Conservation (phyloP, 2,329 filamentous ascomycete genomes). For the Colletotrichum liriopes region DNA sequence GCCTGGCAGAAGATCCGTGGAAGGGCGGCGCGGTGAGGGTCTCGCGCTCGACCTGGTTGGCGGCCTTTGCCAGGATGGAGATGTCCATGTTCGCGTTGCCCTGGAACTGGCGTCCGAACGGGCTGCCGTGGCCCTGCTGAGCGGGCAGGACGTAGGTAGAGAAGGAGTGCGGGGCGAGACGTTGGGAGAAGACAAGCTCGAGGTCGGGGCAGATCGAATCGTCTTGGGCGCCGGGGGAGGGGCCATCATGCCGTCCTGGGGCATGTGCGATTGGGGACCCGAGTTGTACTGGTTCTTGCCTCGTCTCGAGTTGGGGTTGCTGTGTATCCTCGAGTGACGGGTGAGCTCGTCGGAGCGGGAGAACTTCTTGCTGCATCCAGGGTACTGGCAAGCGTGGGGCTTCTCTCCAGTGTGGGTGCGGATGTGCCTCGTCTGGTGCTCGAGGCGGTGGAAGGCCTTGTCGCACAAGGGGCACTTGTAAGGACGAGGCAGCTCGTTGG, state of each 20-base stretch:
- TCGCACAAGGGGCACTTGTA: slow-evolving; percentile 99
- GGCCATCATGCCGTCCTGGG: slow-evolving; percentile 78
- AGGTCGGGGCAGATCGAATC: slow-evolving; percentile 89
- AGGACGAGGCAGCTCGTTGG: slow-evolving; percentile 86
- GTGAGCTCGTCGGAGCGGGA: slow-evolving; percentile 97
- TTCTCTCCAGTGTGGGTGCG: slow-evolving; percentile 98
- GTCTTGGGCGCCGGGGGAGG: slow-evolving; percentile 82
- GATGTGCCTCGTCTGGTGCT: slow-evolving; percentile 94
- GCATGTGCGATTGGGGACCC: slow-evolving; percentile 58
- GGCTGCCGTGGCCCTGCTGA: slow-evolving; percentile 59
- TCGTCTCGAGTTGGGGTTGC: slow-evolving; percentile 96
- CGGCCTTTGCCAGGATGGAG: slow-evolving; percentile 73
- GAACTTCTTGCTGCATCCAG: slow-evolving; percentile 97
- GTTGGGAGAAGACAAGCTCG: slow-evolving; percentile 91
- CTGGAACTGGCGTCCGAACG: slow-evolving; percentile 56
- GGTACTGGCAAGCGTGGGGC: slow-evolving; percentile 95
- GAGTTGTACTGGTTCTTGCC: slow-evolving; percentile 79
- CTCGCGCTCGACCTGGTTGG: slow-evolving; percentile 75
- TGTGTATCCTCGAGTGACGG: slow-evolving; percentile 97
- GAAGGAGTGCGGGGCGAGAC: slow-evolving; percentile 96
- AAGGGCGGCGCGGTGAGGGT: slow-evolving; percentile 58
- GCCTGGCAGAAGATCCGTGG: slow-evolving; percentile 62
- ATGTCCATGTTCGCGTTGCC: slow-evolving; percentile 64
- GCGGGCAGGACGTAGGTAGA: slow-evolving; percentile 74
- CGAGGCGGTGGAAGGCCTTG: slow-evolving; percentile 97